These are phyloP conservation scores for Rhodomyrtus psidioides DNA, from an alignment of 441 rosid genomes.

Conservation along the genomic window DNA sequence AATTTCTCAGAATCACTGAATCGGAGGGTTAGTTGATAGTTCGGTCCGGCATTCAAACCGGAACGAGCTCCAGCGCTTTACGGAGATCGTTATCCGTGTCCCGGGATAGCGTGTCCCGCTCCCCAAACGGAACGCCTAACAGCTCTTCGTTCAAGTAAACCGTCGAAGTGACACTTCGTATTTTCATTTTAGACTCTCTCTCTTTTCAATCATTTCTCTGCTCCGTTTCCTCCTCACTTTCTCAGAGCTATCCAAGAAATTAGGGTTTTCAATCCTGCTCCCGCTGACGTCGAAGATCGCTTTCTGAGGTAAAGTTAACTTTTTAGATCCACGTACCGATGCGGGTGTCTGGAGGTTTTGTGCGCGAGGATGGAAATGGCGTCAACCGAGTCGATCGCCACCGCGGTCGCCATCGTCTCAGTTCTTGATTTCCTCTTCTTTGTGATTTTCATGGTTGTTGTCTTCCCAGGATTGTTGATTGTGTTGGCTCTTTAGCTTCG, in stretches of 20 bases:
- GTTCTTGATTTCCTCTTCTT: background rate
- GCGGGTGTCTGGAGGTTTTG: background rate
- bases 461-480: background rate
- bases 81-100: background rate
- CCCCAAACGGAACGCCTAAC: background rate
- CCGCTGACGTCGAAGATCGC: background rate
- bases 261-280: constrained; percentile 2
- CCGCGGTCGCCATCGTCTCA: background rate
- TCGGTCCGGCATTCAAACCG: background rate
- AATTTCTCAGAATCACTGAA: background rate
- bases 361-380: background rate
- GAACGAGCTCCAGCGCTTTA: background rate
- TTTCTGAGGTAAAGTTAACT: background rate
- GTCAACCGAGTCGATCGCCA: background rate
- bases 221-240: background rate
- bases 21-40: background rate
- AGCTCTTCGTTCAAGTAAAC: constrained; percentile 16
- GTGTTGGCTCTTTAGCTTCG: background rate
- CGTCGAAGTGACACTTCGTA: constrained; percentile 12
- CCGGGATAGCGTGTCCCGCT: background rate
- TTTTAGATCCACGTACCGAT: background rate
- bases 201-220: constrained; percentile 12
- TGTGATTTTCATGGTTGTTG: background rate
- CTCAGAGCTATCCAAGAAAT: background rate
- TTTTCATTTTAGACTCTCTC: constrained; percentile 2